Conservation (phyloP, 1,284 basidiomycete genomes). For the Spongispora temasekensis region DNA sequence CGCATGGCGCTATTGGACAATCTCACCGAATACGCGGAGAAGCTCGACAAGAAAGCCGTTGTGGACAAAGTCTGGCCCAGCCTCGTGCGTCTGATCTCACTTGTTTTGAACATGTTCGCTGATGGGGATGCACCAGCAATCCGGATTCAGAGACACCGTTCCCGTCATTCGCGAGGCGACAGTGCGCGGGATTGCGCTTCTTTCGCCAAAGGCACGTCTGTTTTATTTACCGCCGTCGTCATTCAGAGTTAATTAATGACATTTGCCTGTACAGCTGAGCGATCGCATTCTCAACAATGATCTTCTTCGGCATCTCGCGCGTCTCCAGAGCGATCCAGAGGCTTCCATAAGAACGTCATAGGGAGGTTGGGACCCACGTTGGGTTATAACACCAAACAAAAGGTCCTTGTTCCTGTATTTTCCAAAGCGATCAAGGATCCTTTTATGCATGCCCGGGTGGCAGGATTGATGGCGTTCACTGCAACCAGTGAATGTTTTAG, state of each 20-base stretch:
- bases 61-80: conserved; percentile 92
- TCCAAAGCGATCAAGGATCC: conserved; percentile 87
- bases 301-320: conserved; percentile 88
- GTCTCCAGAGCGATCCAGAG: conserved; percentile 91
- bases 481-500: conserved; percentile 93
- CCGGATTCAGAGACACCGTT: conserved; percentile 94
- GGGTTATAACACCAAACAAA: conserved; percentile 87
- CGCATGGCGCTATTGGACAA: conserved; percentile 93
- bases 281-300: conserved; percentile 98
- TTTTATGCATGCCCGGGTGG: conserved; percentile 93
- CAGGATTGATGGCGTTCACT: conserved; percentile 95
- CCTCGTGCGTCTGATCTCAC: conserved; percentile 55
- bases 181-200: conserved; percentile 81
- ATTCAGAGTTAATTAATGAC: conserved; percentile 3
- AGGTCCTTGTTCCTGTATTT: conserved; percentile 96
- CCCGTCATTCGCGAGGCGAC: conserved; percentile 94
- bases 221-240: background rate
- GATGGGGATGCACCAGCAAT: conserved; percentile 57
- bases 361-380: conserved; percentile 88
- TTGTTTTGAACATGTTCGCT: background rate
- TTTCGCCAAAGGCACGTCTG: conserved; percentile 76
- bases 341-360: conserved; percentile 93
- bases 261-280: conserved; percentile 55
- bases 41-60: conserved; percentile 84
- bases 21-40: conserved; percentile 82